phyloP scores from a whole-genome alignment of 345 rosid species.

The Cochlearia excelsa region DNA sequence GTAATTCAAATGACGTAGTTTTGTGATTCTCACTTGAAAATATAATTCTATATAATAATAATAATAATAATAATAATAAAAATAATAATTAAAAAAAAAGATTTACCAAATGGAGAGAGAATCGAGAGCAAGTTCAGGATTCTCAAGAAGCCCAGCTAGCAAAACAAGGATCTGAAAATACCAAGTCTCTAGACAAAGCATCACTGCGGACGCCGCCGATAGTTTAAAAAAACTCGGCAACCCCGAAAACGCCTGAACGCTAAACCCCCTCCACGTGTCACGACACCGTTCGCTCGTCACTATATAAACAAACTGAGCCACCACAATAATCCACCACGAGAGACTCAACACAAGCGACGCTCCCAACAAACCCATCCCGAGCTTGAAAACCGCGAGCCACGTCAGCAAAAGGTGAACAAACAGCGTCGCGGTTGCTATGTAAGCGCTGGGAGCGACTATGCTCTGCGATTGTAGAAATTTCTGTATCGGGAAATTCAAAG shows the following conservation, averaged over 20 bases:
- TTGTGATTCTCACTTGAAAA: too few species aligned
- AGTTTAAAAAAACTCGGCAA: slow-evolving; percentile 45
- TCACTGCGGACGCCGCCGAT: slow-evolving; percentile 54
- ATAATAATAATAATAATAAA: too few species aligned
- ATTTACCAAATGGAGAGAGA: slow-evolving; percentile 30
- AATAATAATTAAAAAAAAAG: too few species aligned
- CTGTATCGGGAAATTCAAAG: slow-evolving; percentile 55
- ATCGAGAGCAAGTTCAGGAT: slow-evolving; percentile 47
- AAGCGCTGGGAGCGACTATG: slow-evolving; percentile 55
- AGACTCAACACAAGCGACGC: slow-evolving; percentile 49
- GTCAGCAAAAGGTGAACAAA: slow-evolving; percentile 39
- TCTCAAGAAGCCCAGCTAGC: slow-evolving; percentile 48
- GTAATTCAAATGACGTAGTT: too few species aligned
- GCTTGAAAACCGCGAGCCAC: slow-evolving; percentile 41
- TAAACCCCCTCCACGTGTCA: slow-evolving; percentile 47
- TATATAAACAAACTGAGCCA: slow-evolving; percentile 44
- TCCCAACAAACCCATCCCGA: slow-evolving; percentile 46
- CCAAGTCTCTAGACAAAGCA: slow-evolving; percentile 58
- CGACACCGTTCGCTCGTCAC: slow-evolving; percentile 41
- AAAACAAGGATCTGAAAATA: slow-evolving; percentile 50
- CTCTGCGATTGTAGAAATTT: slow-evolving; percentile 55
- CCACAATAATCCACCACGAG: slow-evolving; percentile 58
- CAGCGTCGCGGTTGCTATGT: slow-evolving; percentile 42
- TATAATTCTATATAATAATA: too few species aligned
- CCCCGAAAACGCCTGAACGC: slow-evolving; percentile 42